Base-by-base conservation (phyloP, 768 basidiomycete species). In the Xerocomellus intermedius region DNA sequence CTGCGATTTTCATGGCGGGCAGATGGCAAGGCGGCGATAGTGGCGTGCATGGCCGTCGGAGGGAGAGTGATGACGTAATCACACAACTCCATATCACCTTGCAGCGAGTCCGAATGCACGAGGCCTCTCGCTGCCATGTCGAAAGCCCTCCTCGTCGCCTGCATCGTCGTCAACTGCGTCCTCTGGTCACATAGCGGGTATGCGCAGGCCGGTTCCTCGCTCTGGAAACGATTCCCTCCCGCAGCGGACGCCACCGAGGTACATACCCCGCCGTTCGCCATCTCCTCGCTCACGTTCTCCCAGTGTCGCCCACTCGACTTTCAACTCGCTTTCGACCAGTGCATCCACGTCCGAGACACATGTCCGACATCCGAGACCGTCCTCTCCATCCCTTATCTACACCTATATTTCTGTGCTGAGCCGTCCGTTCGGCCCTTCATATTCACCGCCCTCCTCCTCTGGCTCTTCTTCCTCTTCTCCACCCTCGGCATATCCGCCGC, bases 401-500 rank as follows among this genome's bases (percentile, higher is more conserved):
- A 75, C 37, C 63, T 70, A 16, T 94, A 92, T 69, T 94, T 86
- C 65, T 94, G 91, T 69, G 71, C 87, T 2, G 73, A 79, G 5
- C 60, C 73, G 8, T 41, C 81, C 16, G 33, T 82, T 3, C 82
- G 89, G 8, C 85, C 89, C 0, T 52, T 84, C 12, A 63, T 81
- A 4, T 92, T 94, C 71, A 60, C 67, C 3, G 83, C 77, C 38
- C 80, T 94, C 57, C 58, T 91, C 10, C 41, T 88, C 21, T 96
- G 93, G 93, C 81, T 94, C 17, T 61, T 85, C 26, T 97, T 98
- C 77, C 85, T 99, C 50, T 98, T 99, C 76, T 94, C 94, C 21
- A 95, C 91, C 35, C 87, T 98, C 35, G 94, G 94, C 5, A 97
- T 97, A 69, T 87, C 86, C 59, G 94, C 95, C 6, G 90, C 94